phyloP scores from a whole-genome alignment of 306 rosid species.

The Heteromeles arbutifolia region DNA sequence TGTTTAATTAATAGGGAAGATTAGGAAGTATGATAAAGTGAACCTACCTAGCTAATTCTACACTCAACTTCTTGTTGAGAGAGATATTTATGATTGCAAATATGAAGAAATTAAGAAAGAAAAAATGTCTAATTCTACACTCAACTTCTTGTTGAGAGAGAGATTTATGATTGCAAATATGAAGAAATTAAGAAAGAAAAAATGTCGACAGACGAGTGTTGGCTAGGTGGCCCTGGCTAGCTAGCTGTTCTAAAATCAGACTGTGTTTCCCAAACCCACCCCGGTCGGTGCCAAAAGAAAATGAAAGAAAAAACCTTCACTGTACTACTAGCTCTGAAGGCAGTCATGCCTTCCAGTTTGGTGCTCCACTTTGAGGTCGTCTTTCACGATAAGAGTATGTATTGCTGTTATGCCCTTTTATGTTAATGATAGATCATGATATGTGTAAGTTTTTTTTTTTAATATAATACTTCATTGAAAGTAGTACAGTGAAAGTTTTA shows the following conservation, averaged over 20 bases:
- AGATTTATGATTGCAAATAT: background rate
- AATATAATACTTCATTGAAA: too few relatives aligned
- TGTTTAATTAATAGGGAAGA: background rate
- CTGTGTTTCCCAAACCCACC: background rate
- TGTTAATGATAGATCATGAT: too few relatives aligned
- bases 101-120: too few relatives aligned
- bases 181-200: too few relatives aligned
- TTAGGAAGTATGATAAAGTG: background rate
- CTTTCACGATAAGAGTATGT: too few relatives aligned
- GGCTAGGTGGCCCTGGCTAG: background rate
- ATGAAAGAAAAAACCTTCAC: too few relatives aligned
- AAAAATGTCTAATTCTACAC: background rate
- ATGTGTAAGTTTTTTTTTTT: background rate
- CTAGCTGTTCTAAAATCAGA: background rate
- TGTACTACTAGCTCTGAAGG: too few relatives aligned
- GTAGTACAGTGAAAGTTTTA: too few relatives aligned
- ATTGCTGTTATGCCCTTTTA: too few relatives aligned
- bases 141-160: background rate
- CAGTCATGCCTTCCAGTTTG: too few relatives aligned
- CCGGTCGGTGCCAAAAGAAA: too few relatives aligned
- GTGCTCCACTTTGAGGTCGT: too few relatives aligned
- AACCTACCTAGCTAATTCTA: background rate
- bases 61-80: background rate
- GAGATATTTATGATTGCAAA: background rate
- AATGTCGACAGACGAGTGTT: background rate